phyloP scores from a whole-genome alignment of 164 flowering plant species.

The Stephania yunnanensis region DNA sequence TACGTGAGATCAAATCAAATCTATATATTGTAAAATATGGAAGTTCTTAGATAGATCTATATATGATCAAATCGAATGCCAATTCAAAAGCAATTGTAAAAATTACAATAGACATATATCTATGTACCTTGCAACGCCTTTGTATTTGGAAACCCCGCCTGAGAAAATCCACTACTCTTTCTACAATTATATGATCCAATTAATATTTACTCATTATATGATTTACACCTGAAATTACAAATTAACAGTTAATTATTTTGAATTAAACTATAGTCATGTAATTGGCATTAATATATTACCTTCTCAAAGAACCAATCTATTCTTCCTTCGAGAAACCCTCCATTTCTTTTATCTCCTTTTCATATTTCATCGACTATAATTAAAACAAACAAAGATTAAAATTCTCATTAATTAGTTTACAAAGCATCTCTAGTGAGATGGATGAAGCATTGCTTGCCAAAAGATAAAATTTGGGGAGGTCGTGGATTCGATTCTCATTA shows the following conservation, averaged over 20 bases:
- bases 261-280: neutral
- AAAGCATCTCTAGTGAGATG: no score
- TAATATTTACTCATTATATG: neutral
- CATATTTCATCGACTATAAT: conserved; percentile 36
- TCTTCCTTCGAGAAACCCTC: conserved; percentile 81
- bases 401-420: neutral
- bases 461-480: no score
- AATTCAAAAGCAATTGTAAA: no score
- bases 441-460: no score
- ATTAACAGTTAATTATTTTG: neutral
- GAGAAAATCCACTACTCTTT: conserved; percentile 86
- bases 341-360: conserved; percentile 70
- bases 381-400: neutral
- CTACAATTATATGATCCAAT: conserved; percentile 31
- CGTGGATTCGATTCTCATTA: no score
- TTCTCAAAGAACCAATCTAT: conserved; percentile 86
- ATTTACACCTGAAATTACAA: neutral
- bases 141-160: conserved; percentile 87
- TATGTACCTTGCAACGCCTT: conserved; percentile 90
- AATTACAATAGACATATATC: no score
- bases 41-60: no score
- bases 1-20: no score
- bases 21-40: no score
- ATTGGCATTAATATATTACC: conserved; percentile 44
- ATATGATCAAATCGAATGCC: no score